Evolutionary conservation across 2,329 filamentous ascomycete species (phyloP).

Genomic region (Canariomyces notabilis): DNA sequence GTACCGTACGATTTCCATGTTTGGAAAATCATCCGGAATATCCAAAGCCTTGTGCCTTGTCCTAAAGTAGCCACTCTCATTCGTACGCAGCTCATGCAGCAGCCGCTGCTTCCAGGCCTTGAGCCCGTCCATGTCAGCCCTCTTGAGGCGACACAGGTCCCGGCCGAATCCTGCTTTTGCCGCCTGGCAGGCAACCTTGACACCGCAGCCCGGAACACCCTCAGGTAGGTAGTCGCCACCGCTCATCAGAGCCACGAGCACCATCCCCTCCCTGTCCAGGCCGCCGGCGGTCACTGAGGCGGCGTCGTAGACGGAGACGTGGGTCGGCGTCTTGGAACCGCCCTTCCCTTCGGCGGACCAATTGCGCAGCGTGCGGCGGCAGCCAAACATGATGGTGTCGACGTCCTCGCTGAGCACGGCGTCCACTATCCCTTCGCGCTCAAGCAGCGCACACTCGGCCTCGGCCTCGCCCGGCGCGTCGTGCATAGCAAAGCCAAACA

Average conservation of each 20-base stretch:
- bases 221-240: constrained; percentile 91
- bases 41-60: constrained; percentile 66
- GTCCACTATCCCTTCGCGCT: constrained; percentile 78
- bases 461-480: constrained; percentile 92
- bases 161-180: constrained; percentile 81
- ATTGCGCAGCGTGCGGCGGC: constrained; percentile 69
- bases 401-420: constrained; percentile 95
- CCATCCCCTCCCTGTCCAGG: constrained; percentile 82
- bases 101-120: constrained; percentile 67
- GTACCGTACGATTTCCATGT: constrained; percentile 71
- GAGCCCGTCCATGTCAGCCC: constrained; percentile 54
- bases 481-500: constrained; percentile 81
- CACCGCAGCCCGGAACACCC: constrained; percentile 80
- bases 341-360: constrained; percentile 72
- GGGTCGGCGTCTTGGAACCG: constrained; percentile 68
- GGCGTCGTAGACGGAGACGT: constrained; percentile 76
- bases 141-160: constrained; percentile 62
- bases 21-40: constrained; percentile 79
- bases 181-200: constrained; percentile 84
- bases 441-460: constrained; percentile 86
- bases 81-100: constrained; percentile 71
- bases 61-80: constrained; percentile 76
- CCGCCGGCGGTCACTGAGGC: constrained; percentile 51
- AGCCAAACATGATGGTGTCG: constrained; percentile 96
- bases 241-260: constrained; percentile 88